These are phyloP conservation scores for Geosmithia putterillii DNA, from an alignment of 2,329 filamentous ascomycete genomes.

Conservation along the genomic window DNA sequence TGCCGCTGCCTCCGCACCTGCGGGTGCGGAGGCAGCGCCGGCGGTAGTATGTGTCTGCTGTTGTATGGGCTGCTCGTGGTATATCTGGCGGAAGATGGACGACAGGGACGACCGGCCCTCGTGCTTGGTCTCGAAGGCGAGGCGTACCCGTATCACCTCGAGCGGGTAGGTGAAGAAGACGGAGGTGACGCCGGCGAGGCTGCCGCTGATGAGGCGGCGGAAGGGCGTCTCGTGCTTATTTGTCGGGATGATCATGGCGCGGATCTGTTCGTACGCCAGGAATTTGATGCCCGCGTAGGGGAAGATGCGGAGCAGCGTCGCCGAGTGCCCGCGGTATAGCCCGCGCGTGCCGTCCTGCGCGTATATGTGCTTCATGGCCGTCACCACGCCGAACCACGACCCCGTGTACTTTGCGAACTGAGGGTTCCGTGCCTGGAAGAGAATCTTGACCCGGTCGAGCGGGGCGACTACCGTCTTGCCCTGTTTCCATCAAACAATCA, in stretches of 20 bases:
- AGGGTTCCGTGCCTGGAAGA: constrained; percentile 92
- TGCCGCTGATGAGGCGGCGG: constrained; percentile 62
- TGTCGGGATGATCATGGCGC: constrained; percentile 60
- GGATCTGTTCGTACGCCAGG: constrained; percentile 92
- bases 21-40: constrained; percentile 15
- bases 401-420: constrained; percentile 89
- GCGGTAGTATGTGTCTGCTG: constrained; percentile 12
- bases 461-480: constrained; percentile 93
- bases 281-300: constrained; percentile 98
- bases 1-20: constrained; percentile 27
- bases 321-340: constrained; percentile 87
- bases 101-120: constrained; percentile 56
- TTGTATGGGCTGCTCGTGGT: constrained; percentile 53
- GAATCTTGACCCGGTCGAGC: constrained; percentile 94
- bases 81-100: constrained; percentile 78
- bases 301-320: constrained; percentile 86
- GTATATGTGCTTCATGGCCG: constrained; percentile 77
- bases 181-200: constrained; percentile 70
- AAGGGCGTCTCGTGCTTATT: constrained; percentile 67
- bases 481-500: constrained; percentile 26
- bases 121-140: constrained; percentile 86
- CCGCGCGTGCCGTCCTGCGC: constrained; percentile 59
- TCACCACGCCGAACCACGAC: constrained; percentile 73
- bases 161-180: constrained; percentile 96
- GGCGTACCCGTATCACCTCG: constrained; percentile 80